A percentile compares a stretch with the other conserved stretches of the same genome.
Evolutionary conservation across 148 eudicot genomes (phyloP).

Genomic region (Linanthus parryae): DNA sequence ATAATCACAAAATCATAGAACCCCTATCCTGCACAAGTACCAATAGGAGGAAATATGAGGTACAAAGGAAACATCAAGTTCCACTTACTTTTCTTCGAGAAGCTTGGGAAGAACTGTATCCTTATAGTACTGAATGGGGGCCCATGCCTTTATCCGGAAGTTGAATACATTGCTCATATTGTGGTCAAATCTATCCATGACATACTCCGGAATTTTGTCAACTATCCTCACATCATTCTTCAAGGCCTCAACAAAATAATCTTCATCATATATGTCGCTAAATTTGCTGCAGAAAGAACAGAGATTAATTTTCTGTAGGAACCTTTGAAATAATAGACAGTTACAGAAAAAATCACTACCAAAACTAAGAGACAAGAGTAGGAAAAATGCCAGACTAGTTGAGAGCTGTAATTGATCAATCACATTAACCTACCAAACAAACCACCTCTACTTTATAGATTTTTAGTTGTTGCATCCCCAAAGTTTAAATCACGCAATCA

Average conservation of each 20-base stretch:
- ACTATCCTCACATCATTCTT: slow-evolving; percentile 84
- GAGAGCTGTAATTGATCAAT: too few species aligned
- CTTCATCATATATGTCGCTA: slow-evolving; percentile 80
- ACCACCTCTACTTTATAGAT: too few species aligned
- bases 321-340: too few species aligned
- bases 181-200: slow-evolving; percentile 90
- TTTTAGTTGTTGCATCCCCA: too few species aligned
- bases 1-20: too few species aligned
- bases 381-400: too few species aligned
- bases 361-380: too few species aligned
- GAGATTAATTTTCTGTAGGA: too few species aligned
- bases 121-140: slow-evolving; percentile 64
- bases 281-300: slow-evolving; percentile 72
- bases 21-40: background rate
- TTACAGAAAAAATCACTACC: too few species aligned
- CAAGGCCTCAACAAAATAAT: slow-evolving; percentile 53
- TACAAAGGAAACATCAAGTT: background rate
- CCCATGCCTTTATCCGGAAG: slow-evolving; percentile 96
- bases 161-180: slow-evolving; percentile 85
- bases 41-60: background rate
- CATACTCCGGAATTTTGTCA: slow-evolving; percentile 58
- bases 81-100: slow-evolving; percentile 92
- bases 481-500: too few species aligned
- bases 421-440: too few species aligned
- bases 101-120: slow-evolving; percentile 87